phyloP scores from a whole-genome alignment of 2,329 filamentous ascomycete species.

The Samsoniella hepiali region DNA sequence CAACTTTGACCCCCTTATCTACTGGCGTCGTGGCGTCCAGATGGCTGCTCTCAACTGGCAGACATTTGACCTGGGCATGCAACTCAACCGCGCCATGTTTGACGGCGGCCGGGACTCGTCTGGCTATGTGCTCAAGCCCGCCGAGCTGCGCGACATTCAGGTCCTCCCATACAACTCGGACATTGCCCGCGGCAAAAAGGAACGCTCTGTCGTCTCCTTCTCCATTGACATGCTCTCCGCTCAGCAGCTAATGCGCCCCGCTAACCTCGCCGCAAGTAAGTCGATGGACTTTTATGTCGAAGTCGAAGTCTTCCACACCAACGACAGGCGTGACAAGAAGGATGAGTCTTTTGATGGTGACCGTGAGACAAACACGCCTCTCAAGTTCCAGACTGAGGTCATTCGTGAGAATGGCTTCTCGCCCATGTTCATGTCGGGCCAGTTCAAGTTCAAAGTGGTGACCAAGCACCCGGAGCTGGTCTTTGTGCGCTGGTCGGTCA shows the following conservation, averaged over 20 bases:
- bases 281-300: conserved; percentile 91
- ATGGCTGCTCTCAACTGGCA: conserved; percentile 99
- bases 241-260: conserved; percentile 85
- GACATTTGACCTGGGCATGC: conserved; percentile 92
- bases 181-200: conserved; percentile 62
- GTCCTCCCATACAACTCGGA: conserved; percentile 49
- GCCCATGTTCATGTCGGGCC: conserved; percentile 72
- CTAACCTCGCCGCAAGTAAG: conserved; percentile 65
- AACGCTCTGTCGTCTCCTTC: conserved; percentile 80
- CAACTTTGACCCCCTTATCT: conserved; percentile 91
- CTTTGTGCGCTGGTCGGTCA: conserved; percentile 90
- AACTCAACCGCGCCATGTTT: conserved; percentile 98
- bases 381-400: conserved; percentile 75
- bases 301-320: conserved; percentile 89
- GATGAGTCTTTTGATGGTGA: conserved; percentile 61
- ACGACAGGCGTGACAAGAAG: conserved; percentile 87
- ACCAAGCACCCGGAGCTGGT: conserved; percentile 94
- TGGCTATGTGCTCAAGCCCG: conserved; percentile 91
- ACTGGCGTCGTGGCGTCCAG: conserved; percentile 93
- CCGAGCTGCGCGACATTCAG: conserved; percentile 72
- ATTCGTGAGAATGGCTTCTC: conserved; percentile 90
- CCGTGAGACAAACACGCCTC: conserved; percentile 53
- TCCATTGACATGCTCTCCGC: conserved; percentile 87
- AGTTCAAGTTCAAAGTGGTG: conserved; percentile 75
- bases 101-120: conserved; percentile 80